A percentile compares a stretch with the other conserved stretches of the same genome.
These are phyloP conservation scores for Fusarium sp. DNA, from an alignment of 2,329 filamentous ascomycete species.

Conservation along the genomic window DNA sequence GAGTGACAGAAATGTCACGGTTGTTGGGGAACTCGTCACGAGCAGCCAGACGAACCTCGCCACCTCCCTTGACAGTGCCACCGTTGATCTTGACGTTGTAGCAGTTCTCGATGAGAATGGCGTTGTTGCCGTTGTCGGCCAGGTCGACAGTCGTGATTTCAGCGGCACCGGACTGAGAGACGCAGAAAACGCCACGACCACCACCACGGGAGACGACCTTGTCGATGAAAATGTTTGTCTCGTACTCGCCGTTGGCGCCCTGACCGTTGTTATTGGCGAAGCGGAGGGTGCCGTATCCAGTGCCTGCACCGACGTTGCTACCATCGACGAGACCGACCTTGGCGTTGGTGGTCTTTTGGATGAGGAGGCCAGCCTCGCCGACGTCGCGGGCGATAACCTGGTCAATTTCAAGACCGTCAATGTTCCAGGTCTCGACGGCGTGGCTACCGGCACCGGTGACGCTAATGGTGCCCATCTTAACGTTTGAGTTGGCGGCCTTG, in stretches of 20 bases:
- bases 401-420: conserved; percentile 64
- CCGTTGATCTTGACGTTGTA: conserved; percentile 64
- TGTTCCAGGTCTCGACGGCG: conserved; percentile 70
- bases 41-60: conserved; percentile 65
- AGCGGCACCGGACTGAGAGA: conserved; percentile 66
- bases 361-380: conserved; percentile 67
- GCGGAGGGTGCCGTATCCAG: conserved; percentile 67
- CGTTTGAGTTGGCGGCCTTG: conserved; percentile 63
- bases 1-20: conserved; percentile 61
- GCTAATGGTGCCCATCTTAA: conserved; percentile 62
- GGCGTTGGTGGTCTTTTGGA: conserved; percentile 65
- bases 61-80: conserved; percentile 65
- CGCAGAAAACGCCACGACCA: conserved; percentile 68
- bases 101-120: conserved; percentile 70
- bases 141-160: conserved; percentile 63
- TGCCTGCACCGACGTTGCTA: conserved; percentile 63
- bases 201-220: conserved; percentile 66
- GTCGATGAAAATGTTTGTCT: conserved; percentile 63
- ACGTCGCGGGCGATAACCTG: conserved; percentile 65
- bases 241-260: conserved; percentile 58
- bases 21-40: conserved; percentile 66
- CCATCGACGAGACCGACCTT: conserved; percentile 66
- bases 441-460: conserved; percentile 66
- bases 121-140: conserved; percentile 65
- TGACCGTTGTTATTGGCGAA: conserved; percentile 69